These are phyloP conservation scores for Chlamydomonas reinhardtii DNA, from an alignment of 163 green algal genomes.

Conservation along the genomic window DNA sequence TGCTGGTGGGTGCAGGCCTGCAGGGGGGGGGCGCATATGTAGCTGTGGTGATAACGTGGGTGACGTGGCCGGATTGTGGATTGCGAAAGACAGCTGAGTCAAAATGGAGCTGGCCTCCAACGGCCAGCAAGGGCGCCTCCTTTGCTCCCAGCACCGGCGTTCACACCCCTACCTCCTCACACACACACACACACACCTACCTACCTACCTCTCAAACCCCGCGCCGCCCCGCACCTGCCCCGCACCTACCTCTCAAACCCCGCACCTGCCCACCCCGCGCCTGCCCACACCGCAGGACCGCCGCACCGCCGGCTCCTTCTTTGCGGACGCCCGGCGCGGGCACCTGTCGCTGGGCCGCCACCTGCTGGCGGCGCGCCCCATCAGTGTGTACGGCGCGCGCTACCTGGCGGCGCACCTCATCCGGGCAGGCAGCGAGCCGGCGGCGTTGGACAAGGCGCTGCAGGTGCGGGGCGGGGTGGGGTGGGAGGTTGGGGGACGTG, in stretches of 20 bases:
- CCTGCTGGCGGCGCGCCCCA: conserved; percentile 20
- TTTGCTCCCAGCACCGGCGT: too few relatives aligned
- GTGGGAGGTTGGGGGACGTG: background rate
- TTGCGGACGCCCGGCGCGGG: conserved; percentile 28
- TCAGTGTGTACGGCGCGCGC: conserved; percentile 22
- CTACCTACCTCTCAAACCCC: too few relatives aligned
- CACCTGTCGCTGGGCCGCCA: conserved; percentile 32
- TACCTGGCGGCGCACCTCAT: conserved; percentile 47
- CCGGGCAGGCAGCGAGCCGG: conserved; percentile 4
- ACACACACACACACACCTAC: too few relatives aligned
- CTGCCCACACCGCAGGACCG: conserved; percentile 1
- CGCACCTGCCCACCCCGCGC: background rate
- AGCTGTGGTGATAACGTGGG: too few relatives aligned
- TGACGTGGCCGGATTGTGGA: too few relatives aligned
- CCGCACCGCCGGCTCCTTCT: background rate
- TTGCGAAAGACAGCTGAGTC: too few relatives aligned
- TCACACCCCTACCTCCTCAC: too few relatives aligned
- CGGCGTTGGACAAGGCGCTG: conserved; percentile 28
- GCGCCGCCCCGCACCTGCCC: too few relatives aligned
- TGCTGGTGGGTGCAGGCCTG: background rate
- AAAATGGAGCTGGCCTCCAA: too few relatives aligned
- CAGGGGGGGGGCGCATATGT: background rate
- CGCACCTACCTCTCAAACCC: too few relatives aligned
- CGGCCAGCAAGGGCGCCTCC: too few relatives aligned
- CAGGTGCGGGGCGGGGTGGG: background rate